A percentile compares a stretch with the other conserved stretches of the same genome.
Evolutionary conservation across 371 early-diverging fungal genomes (phyloP).

Genomic region (Mortierella polycephala): DNA sequence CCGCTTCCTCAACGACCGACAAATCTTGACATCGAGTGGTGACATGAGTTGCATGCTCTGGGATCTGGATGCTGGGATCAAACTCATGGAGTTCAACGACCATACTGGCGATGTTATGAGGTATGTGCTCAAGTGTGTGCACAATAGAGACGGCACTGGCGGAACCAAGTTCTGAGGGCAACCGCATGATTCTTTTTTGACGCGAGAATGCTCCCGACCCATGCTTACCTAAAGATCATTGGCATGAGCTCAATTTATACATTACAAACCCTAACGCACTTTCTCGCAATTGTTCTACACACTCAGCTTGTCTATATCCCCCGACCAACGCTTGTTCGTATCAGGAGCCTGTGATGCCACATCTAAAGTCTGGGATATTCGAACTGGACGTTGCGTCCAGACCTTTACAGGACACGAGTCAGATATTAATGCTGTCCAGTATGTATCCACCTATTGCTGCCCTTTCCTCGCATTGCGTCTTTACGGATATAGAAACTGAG

Average conservation of each 20-base stretch:
- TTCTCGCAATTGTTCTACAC: not conserved
- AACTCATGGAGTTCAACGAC: slow-evolving; percentile 93
- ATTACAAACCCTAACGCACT: not conserved
- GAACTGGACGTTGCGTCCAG: slow-evolving; percentile 94
- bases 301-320: slow-evolving; percentile 76
- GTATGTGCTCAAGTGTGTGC: slow-evolving; percentile 43
- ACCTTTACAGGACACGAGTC: slow-evolving; percentile 97
- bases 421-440: slow-evolving; percentile 98
- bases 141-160: not conserved
- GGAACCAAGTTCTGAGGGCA: too few species aligned
- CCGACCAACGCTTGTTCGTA: slow-evolving; percentile 95
- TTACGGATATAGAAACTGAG: not conserved
- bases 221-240: too few species aligned
- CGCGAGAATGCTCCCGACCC: too few species aligned
- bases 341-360: slow-evolving; percentile 98
- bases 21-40: slow-evolving; percentile 94
- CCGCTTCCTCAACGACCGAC: slow-evolving; percentile 93
- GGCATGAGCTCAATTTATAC: too few species aligned
- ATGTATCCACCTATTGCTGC: slow-evolving; percentile 40
- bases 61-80: slow-evolving; percentile 98
- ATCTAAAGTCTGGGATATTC: slow-evolving; percentile 98
- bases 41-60: slow-evolving; percentile 99
- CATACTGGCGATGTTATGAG: slow-evolving; percentile 99
- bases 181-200: not conserved
- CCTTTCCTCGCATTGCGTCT: not conserved